A percentile compares a stretch with the other conserved stretches of the same genome.
Evolutionary conservation across 2,329 filamentous ascomycete genomes (phyloP).

Genomic region (Venturia pyrina): DNA sequence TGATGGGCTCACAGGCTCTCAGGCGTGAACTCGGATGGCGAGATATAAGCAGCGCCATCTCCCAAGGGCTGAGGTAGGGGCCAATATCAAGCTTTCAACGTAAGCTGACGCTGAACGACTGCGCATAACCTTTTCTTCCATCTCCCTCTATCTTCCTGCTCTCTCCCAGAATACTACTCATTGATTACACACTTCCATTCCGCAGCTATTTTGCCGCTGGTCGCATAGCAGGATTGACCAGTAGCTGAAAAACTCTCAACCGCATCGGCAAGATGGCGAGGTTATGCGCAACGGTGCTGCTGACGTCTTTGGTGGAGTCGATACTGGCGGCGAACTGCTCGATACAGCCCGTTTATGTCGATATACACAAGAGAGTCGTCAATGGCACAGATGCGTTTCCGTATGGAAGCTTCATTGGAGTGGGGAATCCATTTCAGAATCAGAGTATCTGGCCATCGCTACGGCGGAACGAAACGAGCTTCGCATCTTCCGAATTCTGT

Average conservation of each 20-base stretch:
- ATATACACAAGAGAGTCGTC: constrained; percentile 34
- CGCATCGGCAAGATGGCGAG: constrained; percentile 21
- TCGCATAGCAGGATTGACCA: background rate
- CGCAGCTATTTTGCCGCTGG: background rate
- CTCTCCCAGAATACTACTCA: background rate
- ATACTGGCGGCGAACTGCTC: constrained; percentile 27
- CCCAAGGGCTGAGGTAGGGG: background rate
- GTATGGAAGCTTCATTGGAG: constrained; percentile 36
- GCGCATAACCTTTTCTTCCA: background rate
- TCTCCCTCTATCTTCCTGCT: background rate
- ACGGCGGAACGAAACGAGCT: constrained; percentile 31
- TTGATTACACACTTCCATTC: background rate
- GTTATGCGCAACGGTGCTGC: constrained; percentile 20
- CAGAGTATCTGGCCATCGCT: constrained; percentile 35
- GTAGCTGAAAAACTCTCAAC: background rate
- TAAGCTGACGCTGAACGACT: background rate
- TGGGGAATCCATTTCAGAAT: constrained; percentile 34
- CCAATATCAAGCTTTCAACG: background rate
- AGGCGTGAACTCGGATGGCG: background rate
- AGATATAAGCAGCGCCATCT: background rate
- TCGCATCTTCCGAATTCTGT: constrained; percentile 28
- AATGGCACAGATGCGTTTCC: constrained; percentile 29
- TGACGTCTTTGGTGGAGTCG: constrained; percentile 26
- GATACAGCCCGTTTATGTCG: constrained; percentile 31
- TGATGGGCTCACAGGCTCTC: background rate